Conservation (phyloP, 2,329 filamentous ascomycete genomes). For the Pyrenophora graminea region DNA sequence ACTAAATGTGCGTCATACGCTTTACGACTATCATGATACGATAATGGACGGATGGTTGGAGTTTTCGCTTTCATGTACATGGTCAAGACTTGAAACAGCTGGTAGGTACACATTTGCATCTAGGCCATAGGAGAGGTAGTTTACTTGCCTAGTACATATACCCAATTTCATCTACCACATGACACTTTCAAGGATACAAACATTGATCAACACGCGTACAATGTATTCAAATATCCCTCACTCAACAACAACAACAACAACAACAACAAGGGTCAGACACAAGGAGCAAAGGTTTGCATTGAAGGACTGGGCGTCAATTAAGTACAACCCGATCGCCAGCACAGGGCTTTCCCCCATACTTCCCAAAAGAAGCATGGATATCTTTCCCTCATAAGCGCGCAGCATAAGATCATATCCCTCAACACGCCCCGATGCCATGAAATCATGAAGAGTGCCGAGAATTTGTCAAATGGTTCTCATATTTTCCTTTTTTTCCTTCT, state of each 20-base stretch:
- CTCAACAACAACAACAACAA: not conserved
- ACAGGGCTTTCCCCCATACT: constrained; percentile 96
- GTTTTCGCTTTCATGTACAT: constrained; percentile 2
- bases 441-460: constrained; percentile 17
- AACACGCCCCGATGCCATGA: constrained; percentile 10
- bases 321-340: constrained; percentile 78
- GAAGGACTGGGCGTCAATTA: constrained; percentile 72
- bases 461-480: constrained; percentile 25
- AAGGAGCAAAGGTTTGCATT: constrained; percentile 29
- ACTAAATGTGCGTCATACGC: no score
- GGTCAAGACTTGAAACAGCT: not conserved
- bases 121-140: no score
- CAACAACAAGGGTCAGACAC: not conserved
- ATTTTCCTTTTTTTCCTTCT: constrained; percentile 29
- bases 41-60: not conserved
- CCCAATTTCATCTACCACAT: no score
- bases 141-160: no score
- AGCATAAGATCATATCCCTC: constrained; percentile 46
- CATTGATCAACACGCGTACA: not conserved
- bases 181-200: not conserved
- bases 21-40: no score
- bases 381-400: constrained; percentile 99
- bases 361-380: constrained; percentile 62
- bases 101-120: no score
- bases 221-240: not conserved